A percentile compares a stretch with the other conserved stretches of the same genome.
Conservation (phyloP, 495 filamentous ascomycete species). For the Sphaerosporella brunnea region DNA sequence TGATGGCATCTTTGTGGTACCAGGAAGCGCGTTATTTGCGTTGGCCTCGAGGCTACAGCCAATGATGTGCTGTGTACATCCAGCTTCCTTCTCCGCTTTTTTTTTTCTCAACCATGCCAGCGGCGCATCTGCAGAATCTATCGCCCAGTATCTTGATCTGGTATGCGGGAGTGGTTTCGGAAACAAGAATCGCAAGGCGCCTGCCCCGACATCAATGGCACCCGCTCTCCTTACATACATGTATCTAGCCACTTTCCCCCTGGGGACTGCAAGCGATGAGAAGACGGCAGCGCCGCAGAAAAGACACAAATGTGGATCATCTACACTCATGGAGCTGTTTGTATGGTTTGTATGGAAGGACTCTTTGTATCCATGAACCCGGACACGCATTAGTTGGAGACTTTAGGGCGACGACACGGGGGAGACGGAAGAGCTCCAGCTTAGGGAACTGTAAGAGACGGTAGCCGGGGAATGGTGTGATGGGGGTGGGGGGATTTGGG, state of each 20-base stretch:
- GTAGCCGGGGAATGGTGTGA: background rate
- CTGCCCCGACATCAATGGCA: background rate
- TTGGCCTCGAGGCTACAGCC: too few species aligned
- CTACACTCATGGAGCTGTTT: too few species aligned
- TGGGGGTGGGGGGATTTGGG: background rate
- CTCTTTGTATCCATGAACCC: conserved; percentile 2
- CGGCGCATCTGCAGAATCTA: background rate
- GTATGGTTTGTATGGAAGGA: too few species aligned
- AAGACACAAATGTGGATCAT: too few species aligned
- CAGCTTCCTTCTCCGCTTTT: too few species aligned
- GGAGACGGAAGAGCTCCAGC: background rate
- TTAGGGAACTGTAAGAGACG: background rate
- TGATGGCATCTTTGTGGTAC: too few species aligned
- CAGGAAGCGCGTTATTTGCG: too few species aligned
- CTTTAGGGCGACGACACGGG: conserved; percentile 1
- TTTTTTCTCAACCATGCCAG: background rate
- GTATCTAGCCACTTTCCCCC: background rate
- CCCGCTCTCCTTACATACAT: background rate
- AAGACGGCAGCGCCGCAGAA: too few species aligned
- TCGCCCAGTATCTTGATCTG: background rate
- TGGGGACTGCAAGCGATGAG: too few species aligned
- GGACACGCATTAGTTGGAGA: conserved; percentile 3
- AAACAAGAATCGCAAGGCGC: background rate
- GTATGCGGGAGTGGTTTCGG: background rate
- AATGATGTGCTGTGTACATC: too few species aligned